Conservation (phyloP, 306 rosid species). For the Prunus mongolica region DNA sequence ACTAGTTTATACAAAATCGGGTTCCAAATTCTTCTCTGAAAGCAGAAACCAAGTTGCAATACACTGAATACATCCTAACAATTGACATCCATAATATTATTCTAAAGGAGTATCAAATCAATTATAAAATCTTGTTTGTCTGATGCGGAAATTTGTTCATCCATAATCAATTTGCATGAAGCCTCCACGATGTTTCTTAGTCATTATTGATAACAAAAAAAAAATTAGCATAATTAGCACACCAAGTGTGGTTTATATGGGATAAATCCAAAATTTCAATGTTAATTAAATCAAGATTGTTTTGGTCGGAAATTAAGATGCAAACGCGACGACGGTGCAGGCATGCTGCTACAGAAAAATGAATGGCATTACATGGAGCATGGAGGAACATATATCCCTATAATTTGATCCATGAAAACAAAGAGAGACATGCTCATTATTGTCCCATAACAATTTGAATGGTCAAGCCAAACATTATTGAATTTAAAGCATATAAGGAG, state of each 20-base stretch:
- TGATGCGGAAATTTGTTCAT: not conserved
- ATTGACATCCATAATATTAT: not conserved
- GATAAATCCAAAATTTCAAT: not conserved
- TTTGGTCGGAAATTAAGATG: slow-evolving; percentile 11
- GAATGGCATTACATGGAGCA: not conserved
- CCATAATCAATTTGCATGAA: slow-evolving; percentile 1
- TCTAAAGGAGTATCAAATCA: not conserved
- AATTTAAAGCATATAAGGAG: not conserved
- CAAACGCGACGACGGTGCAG: not conserved
- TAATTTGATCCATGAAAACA: not conserved
- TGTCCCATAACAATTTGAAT: slow-evolving; percentile 16
- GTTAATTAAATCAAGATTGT: not conserved
- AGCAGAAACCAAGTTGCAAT: not conserved
- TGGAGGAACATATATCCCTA: slow-evolving; percentile 10
- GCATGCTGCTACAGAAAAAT: not conserved
- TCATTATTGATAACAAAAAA: not conserved
- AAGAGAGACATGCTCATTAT: slow-evolving; percentile 18
- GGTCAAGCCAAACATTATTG: not conserved
- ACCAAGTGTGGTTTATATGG: not conserved
- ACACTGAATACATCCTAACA: not conserved
- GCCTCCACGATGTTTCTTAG: slow-evolving; percentile 8
- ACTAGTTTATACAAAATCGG: no score
- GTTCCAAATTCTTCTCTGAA: no score
- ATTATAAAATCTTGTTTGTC: not conserved
- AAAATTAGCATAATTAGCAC: not conserved